Evolutionary conservation across 2,329 filamentous ascomycete species (phyloP), one percentile per base, ranked within the genome.

Genomic region (Verticillium zaregamsianum): DNA sequence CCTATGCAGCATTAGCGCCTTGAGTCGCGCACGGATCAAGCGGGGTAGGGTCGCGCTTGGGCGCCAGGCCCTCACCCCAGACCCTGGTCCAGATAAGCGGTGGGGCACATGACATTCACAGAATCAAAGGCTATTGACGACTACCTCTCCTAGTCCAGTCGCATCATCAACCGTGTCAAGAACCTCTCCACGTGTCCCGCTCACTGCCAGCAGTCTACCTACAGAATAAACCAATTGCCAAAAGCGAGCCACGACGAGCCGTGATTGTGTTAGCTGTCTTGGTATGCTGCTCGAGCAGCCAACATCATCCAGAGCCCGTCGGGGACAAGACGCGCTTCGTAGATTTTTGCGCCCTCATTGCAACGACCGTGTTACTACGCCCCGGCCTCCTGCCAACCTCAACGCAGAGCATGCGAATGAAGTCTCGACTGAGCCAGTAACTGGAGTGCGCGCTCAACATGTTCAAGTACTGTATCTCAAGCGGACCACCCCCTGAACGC

Each of bases 391-490:
- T 81, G 3, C 93, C 93, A 67, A 96, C 88, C 76, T 99, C 95
- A 35, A 94, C 81, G 54, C 96, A 96, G 58, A 98, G 77, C 80
- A 98, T 89, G 55, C 93, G 81, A n/a, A 96, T 88, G 73, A 99
- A 93, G 72, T 98, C 95, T 32, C 81, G 85, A 68, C 90, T 88
- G 2, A 87, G 84, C 95, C 95, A 99, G 74, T 99, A 99, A 72
- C 91, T 94, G 61, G 91, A 93, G 75, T 99, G 95, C 9, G 95
- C 95, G 62, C 92, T 91, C 60, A 99, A 78, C 95, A 99, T 99
- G 67, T 96, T 97, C 39, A 98, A 77, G 72, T 99, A 99, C 76
- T 98, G 93, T 28, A 97, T 93, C 75, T 97, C 95, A 39, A 99
- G 79, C 4, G 93, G 90, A 0, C 95, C 95, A 2, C 91, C 90